Evolutionary conservation across 148 eudicot genomes (phyloP).

Genomic region (Tetragonia tetragonoides): DNA sequence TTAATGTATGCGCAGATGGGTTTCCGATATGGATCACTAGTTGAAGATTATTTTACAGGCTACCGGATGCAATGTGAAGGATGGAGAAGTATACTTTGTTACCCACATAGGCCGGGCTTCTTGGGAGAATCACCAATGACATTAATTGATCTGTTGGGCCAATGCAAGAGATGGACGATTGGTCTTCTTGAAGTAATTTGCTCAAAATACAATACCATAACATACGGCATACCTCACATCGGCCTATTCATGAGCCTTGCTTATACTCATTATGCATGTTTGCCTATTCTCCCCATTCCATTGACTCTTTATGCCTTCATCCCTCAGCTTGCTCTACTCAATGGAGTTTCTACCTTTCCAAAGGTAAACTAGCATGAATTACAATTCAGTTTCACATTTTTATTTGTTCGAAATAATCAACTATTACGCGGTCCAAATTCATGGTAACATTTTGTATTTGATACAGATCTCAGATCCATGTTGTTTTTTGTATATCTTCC

Average conservation of each 20-base stretch:
- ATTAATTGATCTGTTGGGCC: conserved; percentile 43
- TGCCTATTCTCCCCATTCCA: conserved; percentile 47
- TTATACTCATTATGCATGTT: conserved; percentile 37
- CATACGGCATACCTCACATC: conserved; percentile 39
- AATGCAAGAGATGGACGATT: conserved; percentile 51
- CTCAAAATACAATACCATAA: conserved; percentile 39
- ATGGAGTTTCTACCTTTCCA: conserved; percentile 48
- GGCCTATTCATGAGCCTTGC: conserved; percentile 41
- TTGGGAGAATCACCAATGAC: conserved; percentile 52
- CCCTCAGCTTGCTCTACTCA: conserved; percentile 60
- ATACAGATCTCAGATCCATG: conserved; percentile 38
- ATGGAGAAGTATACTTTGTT: conserved; percentile 48
- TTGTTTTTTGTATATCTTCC: conserved; percentile 44
- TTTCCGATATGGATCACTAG: conserved; percentile 59
- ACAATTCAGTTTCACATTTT: background rate
- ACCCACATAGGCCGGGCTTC: conserved; percentile 53
- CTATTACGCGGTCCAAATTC: too few species aligned
- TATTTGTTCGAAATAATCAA: too few species aligned
- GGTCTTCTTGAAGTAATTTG: conserved; percentile 57
- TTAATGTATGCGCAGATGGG: conserved; percentile 43
- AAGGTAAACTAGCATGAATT: conserved; percentile 31
- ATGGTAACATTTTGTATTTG: background rate
- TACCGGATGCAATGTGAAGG: conserved; percentile 55
- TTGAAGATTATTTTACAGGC: conserved; percentile 58
- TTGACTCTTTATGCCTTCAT: conserved; percentile 50